A percentile compares a stretch with the other conserved stretches of the same genome.
These are phyloP conservation scores for Spatholobus suberectus DNA, from an alignment of 306 rosid species.

Conservation along the genomic window DNA sequence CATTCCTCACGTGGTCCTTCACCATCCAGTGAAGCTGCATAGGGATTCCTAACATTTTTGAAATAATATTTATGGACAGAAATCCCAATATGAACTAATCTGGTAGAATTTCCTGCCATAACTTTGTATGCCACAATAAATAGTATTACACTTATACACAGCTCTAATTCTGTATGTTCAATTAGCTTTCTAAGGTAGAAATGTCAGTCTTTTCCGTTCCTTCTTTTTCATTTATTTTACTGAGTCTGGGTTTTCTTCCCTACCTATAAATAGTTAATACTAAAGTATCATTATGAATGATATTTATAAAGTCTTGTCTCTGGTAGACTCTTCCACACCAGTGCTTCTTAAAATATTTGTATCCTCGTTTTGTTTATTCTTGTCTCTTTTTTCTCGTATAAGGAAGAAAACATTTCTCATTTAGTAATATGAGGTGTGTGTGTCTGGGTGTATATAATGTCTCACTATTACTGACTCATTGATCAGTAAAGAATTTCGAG, in stretches of 20 bases:
- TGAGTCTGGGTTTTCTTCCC: neutral
- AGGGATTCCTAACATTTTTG: neutral
- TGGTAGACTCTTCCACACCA: too few species aligned
- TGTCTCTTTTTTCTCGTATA: too few species aligned
- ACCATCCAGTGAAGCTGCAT: neutral
- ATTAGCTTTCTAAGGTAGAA: neutral
- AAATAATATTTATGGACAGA: neutral
- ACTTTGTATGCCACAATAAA: neutral
- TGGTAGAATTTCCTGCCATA: neutral
- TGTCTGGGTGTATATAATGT: too few species aligned
- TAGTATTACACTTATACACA: neutral
- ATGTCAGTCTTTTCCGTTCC: neutral
- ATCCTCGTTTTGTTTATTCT: too few species aligned
- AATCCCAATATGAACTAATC: neutral
- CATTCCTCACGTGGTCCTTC: neutral
- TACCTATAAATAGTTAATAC: neutral
- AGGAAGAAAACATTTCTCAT: too few species aligned
- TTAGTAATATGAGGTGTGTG: too few species aligned
- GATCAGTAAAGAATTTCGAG: too few species aligned
- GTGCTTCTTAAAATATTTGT: too few species aligned
- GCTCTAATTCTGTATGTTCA: neutral
- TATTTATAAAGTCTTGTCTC: too few species aligned
- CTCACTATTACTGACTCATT: too few species aligned
- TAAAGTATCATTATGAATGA: too few species aligned
- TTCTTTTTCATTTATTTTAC: neutral